Conservation (phyloP, 2,329 filamentous ascomycete genomes). For the Cryphonectria japonica region DNA sequence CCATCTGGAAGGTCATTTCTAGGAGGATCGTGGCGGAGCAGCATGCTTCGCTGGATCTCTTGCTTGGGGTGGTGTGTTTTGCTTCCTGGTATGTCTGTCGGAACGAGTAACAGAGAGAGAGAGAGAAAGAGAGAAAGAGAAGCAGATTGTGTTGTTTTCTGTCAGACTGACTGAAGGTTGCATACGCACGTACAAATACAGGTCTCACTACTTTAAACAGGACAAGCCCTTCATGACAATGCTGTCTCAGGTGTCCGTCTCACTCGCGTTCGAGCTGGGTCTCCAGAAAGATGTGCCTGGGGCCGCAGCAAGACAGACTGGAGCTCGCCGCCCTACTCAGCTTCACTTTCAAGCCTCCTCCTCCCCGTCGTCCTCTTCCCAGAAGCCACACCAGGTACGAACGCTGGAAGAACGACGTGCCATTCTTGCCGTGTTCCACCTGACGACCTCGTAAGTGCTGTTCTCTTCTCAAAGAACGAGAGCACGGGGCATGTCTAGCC, state of each 20-base stretch:
- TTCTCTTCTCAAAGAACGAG: background rate
- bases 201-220: conserved; percentile 37
- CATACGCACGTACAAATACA: background rate
- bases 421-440: conserved; percentile 28
- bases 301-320: background rate
- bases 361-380: too few relatives aligned
- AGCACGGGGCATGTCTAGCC: background rate
- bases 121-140: background rate
- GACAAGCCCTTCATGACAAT: conserved; percentile 36
- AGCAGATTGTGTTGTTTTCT: background rate
- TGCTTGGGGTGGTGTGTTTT: conserved; percentile 26
- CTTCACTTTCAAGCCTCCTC: background rate
- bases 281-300: conserved; percentile 31
- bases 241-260: conserved; percentile 34
- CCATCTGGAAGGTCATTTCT: conserved; percentile 27
- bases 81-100: conserved; percentile 21
- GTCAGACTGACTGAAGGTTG: background rate
- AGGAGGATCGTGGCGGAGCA: conserved; percentile 22
- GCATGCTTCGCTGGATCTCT: conserved; percentile 21
- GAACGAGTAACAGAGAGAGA: too few relatives aligned
- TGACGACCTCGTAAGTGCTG: conserved; percentile 35
- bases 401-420: conserved; percentile 26
- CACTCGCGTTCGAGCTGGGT: conserved; percentile 34
- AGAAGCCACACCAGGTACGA: background rate
- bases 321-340: background rate